Evolutionary conservation across 2,329 filamentous ascomycete genomes (phyloP), one percentile per base, ranked within the genome.

Genomic region (Catunica adiposa): DNA sequence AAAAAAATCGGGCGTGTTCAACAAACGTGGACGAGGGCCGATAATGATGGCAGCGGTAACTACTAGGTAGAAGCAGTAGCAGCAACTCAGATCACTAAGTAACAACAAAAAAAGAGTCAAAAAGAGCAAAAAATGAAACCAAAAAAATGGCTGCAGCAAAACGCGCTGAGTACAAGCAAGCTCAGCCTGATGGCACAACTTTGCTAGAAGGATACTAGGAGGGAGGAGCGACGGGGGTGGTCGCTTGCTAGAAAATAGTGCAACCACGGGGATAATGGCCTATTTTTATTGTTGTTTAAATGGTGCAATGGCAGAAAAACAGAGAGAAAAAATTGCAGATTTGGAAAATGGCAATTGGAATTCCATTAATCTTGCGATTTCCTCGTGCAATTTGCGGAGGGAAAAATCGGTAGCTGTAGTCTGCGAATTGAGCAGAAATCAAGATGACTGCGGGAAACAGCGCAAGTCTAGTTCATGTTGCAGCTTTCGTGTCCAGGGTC

Each of bases 41-140:
- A 22, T 44, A 44, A 15, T 17, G 3, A 44, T 44, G n/a, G 20
- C 4, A 44, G 5, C 40, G n/a, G 40, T 44, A 44, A n/a, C 40
- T 22, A 44, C 20, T 34, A 5, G 11, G 40, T n/a, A 17, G 40
- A 2, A 44, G 20, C 15, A 44, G 8, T n/a, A 44, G 8, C 9
- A 15, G n/a, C 40, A 22, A 17, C 40, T 44, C 20, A 8, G 29
- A 11, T 34, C 5, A 34, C 11, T 34, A 5, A 34, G 29, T 5
- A 34, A 34, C 20, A 17, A 17, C 40, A 22, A 11, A 44, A 44
- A 17, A 7, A 22, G 15, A 44, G n/a, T n/a, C 20, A 48, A 53
- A 53, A 46, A 11, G 29, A 34, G n/a, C 42, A 55, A 26, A 46
- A 47, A 46, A 54, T 31, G 29, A 25, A 48, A 23, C 53, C 14